Evolutionary conservation across 2,329 filamentous ascomycete genomes (phyloP).

Genomic region (Fusarium cyanostomum): DNA sequence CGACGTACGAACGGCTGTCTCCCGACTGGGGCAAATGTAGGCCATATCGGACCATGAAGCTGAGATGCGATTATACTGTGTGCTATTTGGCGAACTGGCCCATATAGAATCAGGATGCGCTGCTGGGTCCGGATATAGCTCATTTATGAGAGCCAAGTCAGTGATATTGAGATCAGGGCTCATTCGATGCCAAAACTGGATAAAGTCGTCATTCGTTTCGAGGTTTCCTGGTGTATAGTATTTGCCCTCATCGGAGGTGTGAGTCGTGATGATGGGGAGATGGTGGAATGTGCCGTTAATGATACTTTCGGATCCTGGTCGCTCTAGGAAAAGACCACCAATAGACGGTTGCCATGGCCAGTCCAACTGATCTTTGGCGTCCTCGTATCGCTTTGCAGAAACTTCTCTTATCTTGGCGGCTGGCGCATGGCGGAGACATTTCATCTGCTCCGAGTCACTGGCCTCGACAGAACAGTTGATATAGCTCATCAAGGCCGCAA

Average conservation of each 20-base stretch:
- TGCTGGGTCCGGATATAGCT: background rate
- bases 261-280: constrained; percentile 5
- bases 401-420: constrained; percentile 2
- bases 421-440: background rate
- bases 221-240: constrained; percentile 7
- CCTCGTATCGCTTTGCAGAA: background rate
- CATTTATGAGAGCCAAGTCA: constrained; percentile 1
- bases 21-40: constrained; percentile 7
- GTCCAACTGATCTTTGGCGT: constrained; percentile 11
- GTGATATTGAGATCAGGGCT: constrained; percentile 10
- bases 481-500: background rate
- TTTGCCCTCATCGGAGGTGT: constrained; percentile 6
- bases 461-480: background rate
- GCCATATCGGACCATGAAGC: constrained; percentile 18
- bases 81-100: constrained; percentile 8
- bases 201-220: constrained; percentile 12
- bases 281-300: background rate
- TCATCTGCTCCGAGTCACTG: background rate
- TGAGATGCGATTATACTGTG: constrained; percentile 13
- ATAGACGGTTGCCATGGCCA: constrained; percentile 16
- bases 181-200: constrained; percentile 10
- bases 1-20: background rate
- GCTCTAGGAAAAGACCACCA: constrained; percentile 2
- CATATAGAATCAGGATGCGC: constrained; percentile 5
- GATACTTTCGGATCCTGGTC: background rate